These are phyloP conservation scores for Calonectria pauciramosa DNA, from an alignment of 2,329 filamentous ascomycete species.

Conservation along the genomic window DNA sequence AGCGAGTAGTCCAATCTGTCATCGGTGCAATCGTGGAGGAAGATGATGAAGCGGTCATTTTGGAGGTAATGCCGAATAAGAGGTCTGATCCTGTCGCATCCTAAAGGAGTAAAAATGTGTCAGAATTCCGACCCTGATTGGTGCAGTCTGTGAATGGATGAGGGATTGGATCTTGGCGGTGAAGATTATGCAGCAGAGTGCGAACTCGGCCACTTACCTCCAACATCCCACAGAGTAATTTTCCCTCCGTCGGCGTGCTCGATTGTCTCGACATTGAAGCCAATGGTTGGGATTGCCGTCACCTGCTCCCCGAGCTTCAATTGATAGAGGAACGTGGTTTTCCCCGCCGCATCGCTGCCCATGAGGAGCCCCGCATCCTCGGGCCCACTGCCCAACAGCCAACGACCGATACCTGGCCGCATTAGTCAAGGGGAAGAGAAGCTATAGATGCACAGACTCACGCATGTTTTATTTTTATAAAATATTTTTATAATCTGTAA, in stretches of 20 bases:
- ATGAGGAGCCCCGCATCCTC: conserved; percentile 39
- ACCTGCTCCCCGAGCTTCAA: conserved; percentile 93
- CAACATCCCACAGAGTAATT: conserved; percentile 47
- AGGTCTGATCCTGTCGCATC: conserved; percentile 46
- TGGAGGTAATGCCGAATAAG: conserved; percentile 46
- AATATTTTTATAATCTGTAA: not conserved
- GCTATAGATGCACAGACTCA: not conserved
- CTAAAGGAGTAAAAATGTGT: conserved; percentile 25
- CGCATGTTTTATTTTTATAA: conserved; percentile 33
- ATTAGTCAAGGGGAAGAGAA: not conserved
- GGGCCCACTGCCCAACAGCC: conserved; percentile 36
- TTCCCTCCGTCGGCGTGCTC: conserved; percentile 34
- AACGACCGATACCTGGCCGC: conserved; percentile 36
- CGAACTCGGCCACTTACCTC: conserved; percentile 36
- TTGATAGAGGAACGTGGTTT: conserved; percentile 83
- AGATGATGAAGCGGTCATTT: conserved; percentile 44
- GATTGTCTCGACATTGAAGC: conserved; percentile 93
- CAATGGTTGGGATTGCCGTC: conserved; percentile 94
- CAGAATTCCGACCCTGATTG: not conserved
- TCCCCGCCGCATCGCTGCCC: conserved; percentile 64
- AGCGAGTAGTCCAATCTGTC: conserved; percentile 44
- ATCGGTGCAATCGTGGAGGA: conserved; percentile 47
- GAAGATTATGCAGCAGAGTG: not conserved
- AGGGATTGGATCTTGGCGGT: not conserved
- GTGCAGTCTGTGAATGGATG: not conserved